A percentile compares a stretch with the other conserved stretches of the same genome.
These are phyloP conservation scores for Stramenopiles sp. DNA, from an alignment of 352 stramenopile species.

Conservation along the genomic window DNA sequence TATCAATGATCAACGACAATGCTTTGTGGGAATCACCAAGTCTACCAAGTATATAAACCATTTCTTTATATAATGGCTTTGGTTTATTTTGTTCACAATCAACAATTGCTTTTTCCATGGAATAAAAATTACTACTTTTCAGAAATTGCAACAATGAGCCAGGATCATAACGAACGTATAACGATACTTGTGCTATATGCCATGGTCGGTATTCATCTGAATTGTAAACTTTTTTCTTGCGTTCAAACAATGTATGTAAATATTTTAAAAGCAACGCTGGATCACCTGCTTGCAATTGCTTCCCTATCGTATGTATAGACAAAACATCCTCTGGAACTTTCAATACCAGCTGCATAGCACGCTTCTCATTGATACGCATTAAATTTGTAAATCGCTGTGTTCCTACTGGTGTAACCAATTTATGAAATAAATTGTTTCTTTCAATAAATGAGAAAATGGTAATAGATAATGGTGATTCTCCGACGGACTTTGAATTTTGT, in stretches of 20 bases:
- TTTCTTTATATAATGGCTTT: conserved; percentile 27
- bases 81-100: conserved; percentile 22
- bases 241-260: conserved; percentile 21
- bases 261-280: conserved; percentile 15
- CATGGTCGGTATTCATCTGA: conserved; percentile 18
- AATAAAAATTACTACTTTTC: conserved; percentile 9
- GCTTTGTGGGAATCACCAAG: conserved; percentile 20
- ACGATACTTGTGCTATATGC: conserved; percentile 19
- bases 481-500: too few relatives aligned
- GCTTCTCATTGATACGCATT: too few relatives aligned
- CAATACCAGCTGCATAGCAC: conserved; percentile 20
- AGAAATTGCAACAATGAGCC: conserved; percentile 19
- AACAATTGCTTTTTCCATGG: conserved; percentile 16
- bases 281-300: too few relatives aligned
- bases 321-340: too few relatives aligned
- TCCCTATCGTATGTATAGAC: too few relatives aligned
- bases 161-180: conserved; percentile 4
- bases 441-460: too few relatives aligned
- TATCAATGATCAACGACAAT: conserved; percentile 15
- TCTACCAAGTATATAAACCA: conserved; percentile 25
- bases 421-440: too few relatives aligned
- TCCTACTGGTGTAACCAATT: too few relatives aligned
- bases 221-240: conserved; percentile 20
- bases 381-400: too few relatives aligned
- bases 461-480: too few relatives aligned